These are phyloP conservation scores for Kluyveromyces wickerhamii DNA, from an alignment of 805 yeast species.

Conservation along the genomic window DNA sequence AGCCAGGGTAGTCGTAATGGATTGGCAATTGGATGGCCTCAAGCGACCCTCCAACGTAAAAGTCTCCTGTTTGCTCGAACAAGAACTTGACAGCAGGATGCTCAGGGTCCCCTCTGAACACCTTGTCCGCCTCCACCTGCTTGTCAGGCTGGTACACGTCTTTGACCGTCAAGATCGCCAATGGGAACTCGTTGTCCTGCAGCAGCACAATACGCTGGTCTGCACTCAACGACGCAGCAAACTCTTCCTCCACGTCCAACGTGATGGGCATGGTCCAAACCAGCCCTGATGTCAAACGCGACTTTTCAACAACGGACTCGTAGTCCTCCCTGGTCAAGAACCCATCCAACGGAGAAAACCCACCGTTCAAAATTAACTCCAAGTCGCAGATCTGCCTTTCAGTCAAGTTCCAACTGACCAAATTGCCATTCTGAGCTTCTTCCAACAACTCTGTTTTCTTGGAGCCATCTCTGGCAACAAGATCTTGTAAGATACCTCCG, in stretches of 20 bases:
- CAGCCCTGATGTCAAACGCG: conserved; percentile 68
- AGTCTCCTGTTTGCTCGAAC: conserved; percentile 65
- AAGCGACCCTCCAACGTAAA: conserved; percentile 79
- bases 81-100: conserved; percentile 86
- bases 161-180: conserved; percentile 74
- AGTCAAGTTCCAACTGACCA: conserved; percentile 45
- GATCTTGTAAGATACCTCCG: conserved; percentile 85
- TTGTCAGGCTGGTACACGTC: conserved; percentile 82
- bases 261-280: conserved; percentile 93
- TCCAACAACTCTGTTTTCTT: conserved; percentile 46
- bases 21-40: conserved; percentile 78
- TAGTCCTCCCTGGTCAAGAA: conserved; percentile 60
- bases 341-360: conserved; percentile 77
- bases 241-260: conserved; percentile 56
- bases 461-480: conserved; percentile 70
- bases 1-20: conserved; percentile 84
- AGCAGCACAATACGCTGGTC: conserved; percentile 65
- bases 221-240: conserved; percentile 37
- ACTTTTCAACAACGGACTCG: conserved; percentile 50
- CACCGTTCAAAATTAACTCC: conserved; percentile 87
- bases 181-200: conserved; percentile 71
- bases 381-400: conserved; percentile 90
- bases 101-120: conserved; percentile 94
- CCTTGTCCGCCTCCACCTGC: conserved; percentile 68
- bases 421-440: conserved; percentile 44